These are phyloP conservation scores for Berkeleyomyces rouxiae DNA, from an alignment of 2,329 filamentous ascomycete genomes.

Conservation along the genomic window DNA sequence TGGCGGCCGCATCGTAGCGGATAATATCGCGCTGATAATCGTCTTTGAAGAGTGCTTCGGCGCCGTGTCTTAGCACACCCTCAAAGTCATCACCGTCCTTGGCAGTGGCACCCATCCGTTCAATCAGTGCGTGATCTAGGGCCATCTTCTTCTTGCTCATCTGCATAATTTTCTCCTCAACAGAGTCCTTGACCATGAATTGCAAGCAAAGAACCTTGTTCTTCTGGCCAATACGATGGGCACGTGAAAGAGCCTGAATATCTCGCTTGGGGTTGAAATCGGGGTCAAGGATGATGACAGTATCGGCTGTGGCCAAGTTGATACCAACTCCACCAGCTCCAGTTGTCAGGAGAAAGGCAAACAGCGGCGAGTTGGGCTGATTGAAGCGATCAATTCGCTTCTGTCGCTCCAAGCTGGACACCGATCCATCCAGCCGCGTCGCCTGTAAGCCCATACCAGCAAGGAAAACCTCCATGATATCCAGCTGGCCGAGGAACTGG, in stretches of 20 bases:
- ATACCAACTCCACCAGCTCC: slow-evolving; percentile 93
- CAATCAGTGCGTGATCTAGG: slow-evolving; percentile 85
- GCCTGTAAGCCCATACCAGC: slow-evolving; percentile 55
- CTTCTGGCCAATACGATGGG: slow-evolving; percentile 90
- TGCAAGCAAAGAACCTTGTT: slow-evolving; percentile 94
- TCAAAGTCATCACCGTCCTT: slow-evolving; percentile 66
- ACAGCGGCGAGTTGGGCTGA: slow-evolving; percentile 61
- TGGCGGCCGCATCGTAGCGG: slow-evolving; percentile 59
- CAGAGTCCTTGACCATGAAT: slow-evolving; percentile 72
- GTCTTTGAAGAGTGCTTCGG: slow-evolving; percentile 70
- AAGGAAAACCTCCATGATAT: slow-evolving; percentile 85
- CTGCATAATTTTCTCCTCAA: slow-evolving; percentile 92
- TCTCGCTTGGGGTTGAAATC: slow-evolving; percentile 99
- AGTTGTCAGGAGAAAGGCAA: slow-evolving; percentile 85
- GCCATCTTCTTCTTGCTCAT: slow-evolving; percentile 93
- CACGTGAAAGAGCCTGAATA: slow-evolving; percentile 83
- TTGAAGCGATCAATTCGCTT: slow-evolving; percentile 91
- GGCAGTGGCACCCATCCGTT: slow-evolving; percentile 75
- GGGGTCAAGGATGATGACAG: slow-evolving; percentile 90
- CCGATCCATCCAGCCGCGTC: slow-evolving; percentile 70
- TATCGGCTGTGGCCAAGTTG: slow-evolving; percentile 91
- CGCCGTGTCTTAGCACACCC: slow-evolving; percentile 74
- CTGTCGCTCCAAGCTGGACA: slow-evolving; percentile 74
- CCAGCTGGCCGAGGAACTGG: slow-evolving; percentile 78
- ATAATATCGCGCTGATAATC: slow-evolving; percentile 55